Evolutionary conservation across 805 yeast genomes (phyloP).

Genomic region (Metschnikowia baotianmanensis): DNA sequence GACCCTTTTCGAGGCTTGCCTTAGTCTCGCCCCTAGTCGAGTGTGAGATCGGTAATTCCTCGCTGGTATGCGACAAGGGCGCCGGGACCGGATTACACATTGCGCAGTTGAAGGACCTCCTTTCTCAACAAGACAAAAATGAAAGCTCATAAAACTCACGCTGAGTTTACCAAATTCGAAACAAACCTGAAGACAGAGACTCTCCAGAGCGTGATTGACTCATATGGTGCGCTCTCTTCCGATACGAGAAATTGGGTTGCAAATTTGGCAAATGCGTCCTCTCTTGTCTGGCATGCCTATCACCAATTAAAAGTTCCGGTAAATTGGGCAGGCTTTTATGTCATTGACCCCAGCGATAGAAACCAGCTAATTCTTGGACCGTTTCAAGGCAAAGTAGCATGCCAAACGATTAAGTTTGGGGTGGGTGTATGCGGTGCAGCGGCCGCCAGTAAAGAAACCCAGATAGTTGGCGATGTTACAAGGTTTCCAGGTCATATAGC

Average conservation of each 20-base stretch:
- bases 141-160: conserved; percentile 47
- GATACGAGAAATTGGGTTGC: conserved; percentile 84
- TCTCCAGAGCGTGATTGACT: conserved; percentile 53
- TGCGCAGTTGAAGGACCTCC: conserved; percentile 2
- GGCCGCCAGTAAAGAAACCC: conserved; percentile 57
- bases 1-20: conserved; percentile 9
- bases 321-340: conserved; percentile 95
- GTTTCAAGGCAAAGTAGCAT: conserved; percentile 95
- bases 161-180: conserved; percentile 64
- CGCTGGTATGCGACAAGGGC: conserved; percentile 14
- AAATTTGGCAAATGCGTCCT: conserved; percentile 81
- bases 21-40: conserved; percentile 15
- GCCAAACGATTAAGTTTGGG: conserved; percentile 77
- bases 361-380: conserved; percentile 76
- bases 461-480: conserved; percentile 74
- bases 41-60: conserved; percentile 13
- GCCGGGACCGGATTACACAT: conserved; percentile 6
- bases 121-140: conserved; percentile 2
- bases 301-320: conserved; percentile 55
- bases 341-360: conserved; percentile 38
- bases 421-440: conserved; percentile 93
- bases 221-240: conserved; percentile 62
- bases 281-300: conserved; percentile 87
- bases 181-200: conserved; percentile 48
- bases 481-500: conserved; percentile 92